Conservation (phyloP, 176 grass and related monocot genomes). For the Coix lacrymajobi region DNA sequence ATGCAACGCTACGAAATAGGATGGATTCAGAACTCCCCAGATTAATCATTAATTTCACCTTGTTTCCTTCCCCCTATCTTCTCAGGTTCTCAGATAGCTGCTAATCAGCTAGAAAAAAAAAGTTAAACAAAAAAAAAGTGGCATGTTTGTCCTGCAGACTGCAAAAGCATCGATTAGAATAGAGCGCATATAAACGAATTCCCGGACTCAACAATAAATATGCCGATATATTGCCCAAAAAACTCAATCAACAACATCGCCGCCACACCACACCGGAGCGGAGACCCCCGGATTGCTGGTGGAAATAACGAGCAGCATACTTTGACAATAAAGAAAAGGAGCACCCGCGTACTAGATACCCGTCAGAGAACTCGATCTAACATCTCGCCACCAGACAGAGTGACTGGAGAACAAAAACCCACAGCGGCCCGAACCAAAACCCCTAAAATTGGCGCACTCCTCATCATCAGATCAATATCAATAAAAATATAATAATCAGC, state of each 20-base stretch:
- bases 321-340: neutral
- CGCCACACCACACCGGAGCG: too few species aligned
- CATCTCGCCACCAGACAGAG: neutral
- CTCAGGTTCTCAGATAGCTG: neutral
- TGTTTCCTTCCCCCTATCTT: neutral
- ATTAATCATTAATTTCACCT: too few species aligned
- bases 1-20: neutral
- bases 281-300: neutral
- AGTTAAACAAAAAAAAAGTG: neutral
- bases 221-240: neutral
- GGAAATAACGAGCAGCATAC: too few species aligned
- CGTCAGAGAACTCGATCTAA: neutral
- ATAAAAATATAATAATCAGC: neutral
- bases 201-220: neutral
- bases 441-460: neutral
- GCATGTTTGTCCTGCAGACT: neutral
- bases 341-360: neutral
- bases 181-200: neutral
- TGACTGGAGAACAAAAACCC: neutral
- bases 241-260: neutral
- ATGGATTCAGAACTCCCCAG: neutral
- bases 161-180: neutral
- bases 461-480: slow-evolving; percentile 2
- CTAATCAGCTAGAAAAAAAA: neutral
- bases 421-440: too few species aligned